Conservation (phyloP, 768 basidiomycete genomes). For the Collybiopsis confluens region DNA sequence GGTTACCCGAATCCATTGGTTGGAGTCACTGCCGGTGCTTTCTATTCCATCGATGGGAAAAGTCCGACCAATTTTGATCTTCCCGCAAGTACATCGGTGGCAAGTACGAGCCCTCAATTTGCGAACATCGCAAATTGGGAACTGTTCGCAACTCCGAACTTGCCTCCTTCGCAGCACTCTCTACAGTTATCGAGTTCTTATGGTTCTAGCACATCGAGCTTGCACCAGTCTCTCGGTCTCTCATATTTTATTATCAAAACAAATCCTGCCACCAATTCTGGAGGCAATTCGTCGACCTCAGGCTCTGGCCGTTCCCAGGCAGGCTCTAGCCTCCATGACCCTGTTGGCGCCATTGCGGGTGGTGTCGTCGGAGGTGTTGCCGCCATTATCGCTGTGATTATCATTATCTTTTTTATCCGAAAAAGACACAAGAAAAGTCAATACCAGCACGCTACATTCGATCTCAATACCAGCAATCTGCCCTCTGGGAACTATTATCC, state of each 20-base stretch:
- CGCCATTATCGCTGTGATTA: neutral
- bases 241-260: constrained; percentile 6
- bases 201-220: neutral
- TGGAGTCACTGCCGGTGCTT: neutral
- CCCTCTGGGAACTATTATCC: too few relatives aligned
- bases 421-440: neutral
- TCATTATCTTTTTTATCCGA: neutral
- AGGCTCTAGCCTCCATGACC: too few relatives aligned
- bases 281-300: neutral
- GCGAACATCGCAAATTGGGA: neutral
- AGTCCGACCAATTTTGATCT: neutral
- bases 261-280: neutral
- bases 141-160: neutral
- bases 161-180: neutral
- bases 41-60: neutral
- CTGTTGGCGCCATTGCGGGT: neutral
- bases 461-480: too few relatives aligned
- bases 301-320: too few relatives aligned
- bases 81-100: neutral
- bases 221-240: neutral
- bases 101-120: neutral
- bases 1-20: neutral
- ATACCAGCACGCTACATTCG: too few relatives aligned
- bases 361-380: constrained; percentile 1
- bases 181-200: neutral